These are phyloP conservation scores for Meredithiella fracta DNA, from an alignment of 2,329 filamentous ascomycete genomes.

Conservation along the genomic window DNA sequence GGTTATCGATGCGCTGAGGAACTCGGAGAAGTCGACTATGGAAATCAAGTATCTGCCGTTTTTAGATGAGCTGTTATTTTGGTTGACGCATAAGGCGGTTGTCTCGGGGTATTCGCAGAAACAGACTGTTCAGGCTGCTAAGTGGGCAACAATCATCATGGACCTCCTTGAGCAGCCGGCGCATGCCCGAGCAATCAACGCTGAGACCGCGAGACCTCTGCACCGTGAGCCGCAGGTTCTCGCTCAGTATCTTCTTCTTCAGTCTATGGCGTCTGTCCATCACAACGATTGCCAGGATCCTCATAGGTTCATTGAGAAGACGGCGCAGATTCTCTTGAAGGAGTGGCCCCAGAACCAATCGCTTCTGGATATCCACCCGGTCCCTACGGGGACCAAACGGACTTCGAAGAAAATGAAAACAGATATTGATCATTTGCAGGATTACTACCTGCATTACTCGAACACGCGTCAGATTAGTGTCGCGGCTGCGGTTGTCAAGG, in stretches of 20 bases:
- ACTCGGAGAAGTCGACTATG: slow-evolving; percentile 30
- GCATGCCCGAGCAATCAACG: slow-evolving; percentile 20
- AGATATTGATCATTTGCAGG: slow-evolving; percentile 16
- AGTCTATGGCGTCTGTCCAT: slow-evolving; percentile 25
- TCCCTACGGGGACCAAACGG: slow-evolving; percentile 3
- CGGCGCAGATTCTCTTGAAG: slow-evolving; percentile 23
- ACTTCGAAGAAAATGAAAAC: slow-evolving; percentile 17
- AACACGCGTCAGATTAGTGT: slow-evolving; percentile 21
- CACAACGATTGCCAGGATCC: slow-evolving; percentile 20
- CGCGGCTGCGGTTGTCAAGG: slow-evolving; percentile 26
- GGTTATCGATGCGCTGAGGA: slow-evolving; percentile 34
- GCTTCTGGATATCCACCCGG: slow-evolving; percentile 24
- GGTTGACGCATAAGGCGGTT: slow-evolving; percentile 28
- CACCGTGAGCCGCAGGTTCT: slow-evolving; percentile 29
- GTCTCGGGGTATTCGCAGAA: slow-evolving; percentile 21
- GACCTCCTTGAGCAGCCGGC: slow-evolving; percentile 31
- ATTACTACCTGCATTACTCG: slow-evolving; percentile 23
- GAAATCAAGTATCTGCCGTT: slow-evolving; percentile 22
- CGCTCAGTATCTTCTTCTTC: slow-evolving; percentile 27
- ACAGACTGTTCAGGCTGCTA: slow-evolving; percentile 27
- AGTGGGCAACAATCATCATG: slow-evolving; percentile 30
- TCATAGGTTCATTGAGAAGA: slow-evolving; percentile 23
- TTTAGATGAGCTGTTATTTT: slow-evolving; percentile 23
- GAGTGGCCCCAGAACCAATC: slow-evolving; percentile 27
- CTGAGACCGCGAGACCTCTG: slow-evolving; percentile 20